Evolutionary conservation across 192 early-diverging fungal species (phyloP).

Genomic region (Podila clonocystis): DNA sequence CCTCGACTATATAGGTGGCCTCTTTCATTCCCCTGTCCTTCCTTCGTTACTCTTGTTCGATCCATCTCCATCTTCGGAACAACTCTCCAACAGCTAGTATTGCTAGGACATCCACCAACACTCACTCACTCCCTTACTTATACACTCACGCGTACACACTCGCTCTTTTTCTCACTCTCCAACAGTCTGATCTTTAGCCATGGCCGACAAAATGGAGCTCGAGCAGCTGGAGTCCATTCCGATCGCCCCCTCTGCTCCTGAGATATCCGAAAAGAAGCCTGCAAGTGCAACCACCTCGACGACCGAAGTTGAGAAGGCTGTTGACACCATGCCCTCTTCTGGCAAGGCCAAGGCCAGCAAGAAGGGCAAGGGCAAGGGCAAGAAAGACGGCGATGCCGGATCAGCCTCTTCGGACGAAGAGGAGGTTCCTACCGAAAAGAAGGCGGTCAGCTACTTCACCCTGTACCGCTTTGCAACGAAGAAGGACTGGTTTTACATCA

Average conservation of each 20-base stretch:
- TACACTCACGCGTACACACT: background rate
- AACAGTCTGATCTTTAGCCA: constrained; percentile 2
- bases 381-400: background rate
- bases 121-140: background rate
- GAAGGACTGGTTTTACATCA: constrained; percentile 53
- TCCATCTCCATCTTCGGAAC: too few species aligned
- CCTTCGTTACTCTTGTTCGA: too few species aligned
- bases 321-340: background rate
- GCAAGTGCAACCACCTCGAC: constrained; percentile 1
- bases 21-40: too few species aligned
- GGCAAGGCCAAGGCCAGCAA: constrained; percentile 7
- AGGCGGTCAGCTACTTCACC: constrained; percentile 63
- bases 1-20: too few species aligned
- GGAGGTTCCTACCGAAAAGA: constrained; percentile 43
- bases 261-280: constrained; percentile 1
- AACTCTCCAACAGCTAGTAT: too few species aligned
- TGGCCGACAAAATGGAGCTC: constrained; percentile 48
- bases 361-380: constrained; percentile 1
- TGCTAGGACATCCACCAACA: too few species aligned
- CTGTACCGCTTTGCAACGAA: constrained; percentile 77
- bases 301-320: constrained; percentile 8
- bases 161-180: background rate
- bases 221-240: constrained; percentile 18
- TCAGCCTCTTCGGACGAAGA: background rate
- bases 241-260: background rate